Percentiles rank a stretch among this genome's conserved stretches.
Evolutionary conservation across 2,329 filamentous ascomycete genomes (phyloP).

Genomic region (Colletotrichum theobromicola): DNA sequence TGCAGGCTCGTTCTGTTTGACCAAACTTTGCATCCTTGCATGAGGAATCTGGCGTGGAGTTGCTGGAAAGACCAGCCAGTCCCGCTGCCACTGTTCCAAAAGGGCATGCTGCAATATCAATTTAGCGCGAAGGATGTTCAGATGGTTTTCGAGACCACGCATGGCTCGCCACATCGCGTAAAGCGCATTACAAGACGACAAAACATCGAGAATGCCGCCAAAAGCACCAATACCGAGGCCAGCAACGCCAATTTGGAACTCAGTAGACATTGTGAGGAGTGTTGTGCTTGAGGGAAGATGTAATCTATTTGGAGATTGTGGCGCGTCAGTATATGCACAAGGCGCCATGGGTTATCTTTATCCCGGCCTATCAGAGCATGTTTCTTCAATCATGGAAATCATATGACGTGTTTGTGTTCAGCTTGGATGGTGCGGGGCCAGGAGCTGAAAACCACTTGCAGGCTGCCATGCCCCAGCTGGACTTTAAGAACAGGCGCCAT

Average conservation of each 20-base stretch:
- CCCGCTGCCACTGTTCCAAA: not conserved
- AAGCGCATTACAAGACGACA: not conserved
- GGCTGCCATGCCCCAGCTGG: not conserved
- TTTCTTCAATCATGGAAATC: not conserved
- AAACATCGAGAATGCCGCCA: not conserved
- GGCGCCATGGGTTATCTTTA: not conserved
- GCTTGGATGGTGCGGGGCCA: not conserved
- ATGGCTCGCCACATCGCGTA: not conserved
- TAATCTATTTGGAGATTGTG: not conserved
- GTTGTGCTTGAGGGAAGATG: not conserved
- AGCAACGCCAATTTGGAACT: not conserved
- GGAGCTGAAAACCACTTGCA: not conserved
- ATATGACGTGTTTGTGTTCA: not conserved
- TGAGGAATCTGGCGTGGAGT: not conserved
- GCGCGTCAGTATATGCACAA: not conserved
- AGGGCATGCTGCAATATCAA: not conserved
- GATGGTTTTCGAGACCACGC: not conserved
- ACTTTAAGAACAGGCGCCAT: not conserved
- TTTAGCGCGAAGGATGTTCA: not conserved
- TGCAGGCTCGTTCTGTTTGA: not conserved
- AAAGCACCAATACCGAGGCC: not conserved
- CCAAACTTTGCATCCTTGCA: not conserved
- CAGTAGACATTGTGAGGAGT: not conserved
- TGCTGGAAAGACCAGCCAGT: not conserved
- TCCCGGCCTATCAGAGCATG: not conserved